A percentile compares a stretch with the other conserved stretches of the same genome.
Conservation (phyloP, 2,329 filamentous ascomycete genomes). For the Scopulariopsis brevicaulis region DNA sequence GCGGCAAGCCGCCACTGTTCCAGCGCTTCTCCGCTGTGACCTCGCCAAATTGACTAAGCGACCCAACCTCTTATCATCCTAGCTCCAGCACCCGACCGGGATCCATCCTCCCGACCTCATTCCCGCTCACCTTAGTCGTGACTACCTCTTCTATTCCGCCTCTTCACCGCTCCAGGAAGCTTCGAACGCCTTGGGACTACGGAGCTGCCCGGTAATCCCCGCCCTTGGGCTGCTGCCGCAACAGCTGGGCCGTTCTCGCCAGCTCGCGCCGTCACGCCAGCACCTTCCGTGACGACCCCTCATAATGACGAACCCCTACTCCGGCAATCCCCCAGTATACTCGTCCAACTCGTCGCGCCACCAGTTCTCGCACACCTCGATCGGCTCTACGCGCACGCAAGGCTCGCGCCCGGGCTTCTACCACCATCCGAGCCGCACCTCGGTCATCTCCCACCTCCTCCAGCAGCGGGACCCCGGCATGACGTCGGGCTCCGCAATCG, state of each 20-base stretch:
- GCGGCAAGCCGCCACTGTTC: not conserved
- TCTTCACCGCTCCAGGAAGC: not conserved
- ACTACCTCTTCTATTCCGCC: not conserved
- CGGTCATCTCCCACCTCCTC: conserved; percentile 43
- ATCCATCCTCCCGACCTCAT: not conserved
- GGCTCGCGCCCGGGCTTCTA: conserved; percentile 17
- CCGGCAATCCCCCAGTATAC: conserved; percentile 17
- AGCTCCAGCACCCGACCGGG: not conserved
- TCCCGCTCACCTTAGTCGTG: not conserved
- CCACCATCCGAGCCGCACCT: conserved; percentile 22
- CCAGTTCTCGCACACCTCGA: conserved; percentile 29
- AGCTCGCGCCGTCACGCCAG: not conserved
- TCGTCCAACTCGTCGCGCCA: conserved; percentile 15
- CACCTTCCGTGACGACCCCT: conserved; percentile 7
- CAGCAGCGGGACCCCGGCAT: conserved; percentile 19
- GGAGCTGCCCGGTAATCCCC: conserved; percentile 1
- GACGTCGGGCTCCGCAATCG: conserved; percentile 24
- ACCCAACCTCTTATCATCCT: conserved; percentile 5
- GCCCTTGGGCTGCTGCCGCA: not conserved
- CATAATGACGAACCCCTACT: conserved; percentile 30
- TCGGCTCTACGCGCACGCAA: conserved; percentile 9
- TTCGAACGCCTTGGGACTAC: not conserved
- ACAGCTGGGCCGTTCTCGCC: conserved; percentile 1
- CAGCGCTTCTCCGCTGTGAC: not conserved
- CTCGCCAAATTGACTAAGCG: conserved; percentile 4